phyloP scores from a whole-genome alignment of 176 grass and related monocot species.

The Dactylis glomerata region DNA sequence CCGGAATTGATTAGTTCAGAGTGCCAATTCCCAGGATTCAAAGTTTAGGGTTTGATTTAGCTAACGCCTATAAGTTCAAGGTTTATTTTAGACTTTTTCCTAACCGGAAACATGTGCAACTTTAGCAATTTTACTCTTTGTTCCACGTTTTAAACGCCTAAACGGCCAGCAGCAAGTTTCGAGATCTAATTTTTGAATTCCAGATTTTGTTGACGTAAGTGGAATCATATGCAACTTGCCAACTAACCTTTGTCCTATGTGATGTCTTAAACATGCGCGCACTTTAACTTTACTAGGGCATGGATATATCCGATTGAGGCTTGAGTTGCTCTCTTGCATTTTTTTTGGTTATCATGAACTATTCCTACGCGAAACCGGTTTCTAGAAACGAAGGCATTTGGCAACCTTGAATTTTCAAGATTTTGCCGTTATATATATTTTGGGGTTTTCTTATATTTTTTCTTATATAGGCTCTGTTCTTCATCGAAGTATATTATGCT shows the following conservation, averaged over 20 bases:
- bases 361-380: neutral
- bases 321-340: neutral
- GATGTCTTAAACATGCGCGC: neutral
- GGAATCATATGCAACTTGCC: neutral
- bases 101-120: neutral
- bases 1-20: too few species aligned
- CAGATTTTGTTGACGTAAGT: neutral
- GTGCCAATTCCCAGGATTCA: too few species aligned
- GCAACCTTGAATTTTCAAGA: neutral
- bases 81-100: too few species aligned
- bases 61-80: too few species aligned
- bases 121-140: neutral
- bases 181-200: slow-evolving; percentile 14
- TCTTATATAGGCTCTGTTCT: neutral
- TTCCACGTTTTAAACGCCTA: neutral
- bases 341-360: neutral
- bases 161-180: neutral
- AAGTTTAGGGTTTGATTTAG: too few species aligned
- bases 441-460: neutral
- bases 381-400: neutral
- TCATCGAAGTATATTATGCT: neutral
- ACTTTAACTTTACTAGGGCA: neutral
- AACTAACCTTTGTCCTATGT: neutral
- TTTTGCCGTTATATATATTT: neutral
- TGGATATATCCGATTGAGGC: neutral